A percentile compares a stretch with the other conserved stretches of the same genome.
Evolutionary conservation across 768 basidiomycete species (phyloP).

Genomic region (Hydnomerulius pinastri): DNA sequence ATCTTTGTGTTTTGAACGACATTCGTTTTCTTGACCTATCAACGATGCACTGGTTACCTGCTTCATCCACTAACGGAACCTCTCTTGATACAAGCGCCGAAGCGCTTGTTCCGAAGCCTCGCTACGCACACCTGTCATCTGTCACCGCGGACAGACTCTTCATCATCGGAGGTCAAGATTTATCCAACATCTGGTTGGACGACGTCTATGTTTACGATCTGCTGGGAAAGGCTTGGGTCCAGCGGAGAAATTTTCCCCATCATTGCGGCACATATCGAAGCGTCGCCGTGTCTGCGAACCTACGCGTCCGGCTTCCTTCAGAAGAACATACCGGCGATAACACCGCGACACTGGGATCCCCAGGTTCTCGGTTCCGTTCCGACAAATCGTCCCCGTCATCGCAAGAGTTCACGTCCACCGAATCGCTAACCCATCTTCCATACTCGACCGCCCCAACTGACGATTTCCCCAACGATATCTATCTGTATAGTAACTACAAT

Average conservation of each 20-base stretch:
- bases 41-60: slow-evolving; percentile 70
- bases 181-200: slow-evolving; percentile 91
- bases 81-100: slow-evolving; percentile 43
- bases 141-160: slow-evolving; percentile 83
- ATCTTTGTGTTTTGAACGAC: slow-evolving; percentile 90
- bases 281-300: slow-evolving; percentile 78
- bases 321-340: slow-evolving; percentile 53
- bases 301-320: slow-evolving; percentile 66
- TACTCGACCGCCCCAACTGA: slow-evolving; percentile 74
- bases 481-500: slow-evolving; percentile 95
- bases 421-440: slow-evolving; percentile 68
- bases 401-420: slow-evolving; percentile 55
- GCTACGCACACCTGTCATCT: slow-evolving; percentile 94
- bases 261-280: slow-evolving; percentile 97
- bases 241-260: slow-evolving; percentile 78
- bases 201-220: slow-evolving; percentile 92
- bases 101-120: slow-evolving; percentile 69
- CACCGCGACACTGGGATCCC: slow-evolving; percentile 48
- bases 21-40: slow-evolving; percentile 85
- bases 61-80: slow-evolving; percentile 28
- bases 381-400: slow-evolving; percentile 42
- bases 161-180: slow-evolving; percentile 94
- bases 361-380: slow-evolving; percentile 59
- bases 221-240: slow-evolving; percentile 70
- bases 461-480: slow-evolving; percentile 83